Conservation (phyloP, 2,329 filamentous ascomycete species). For the Nigrospora oryzae region DNA sequence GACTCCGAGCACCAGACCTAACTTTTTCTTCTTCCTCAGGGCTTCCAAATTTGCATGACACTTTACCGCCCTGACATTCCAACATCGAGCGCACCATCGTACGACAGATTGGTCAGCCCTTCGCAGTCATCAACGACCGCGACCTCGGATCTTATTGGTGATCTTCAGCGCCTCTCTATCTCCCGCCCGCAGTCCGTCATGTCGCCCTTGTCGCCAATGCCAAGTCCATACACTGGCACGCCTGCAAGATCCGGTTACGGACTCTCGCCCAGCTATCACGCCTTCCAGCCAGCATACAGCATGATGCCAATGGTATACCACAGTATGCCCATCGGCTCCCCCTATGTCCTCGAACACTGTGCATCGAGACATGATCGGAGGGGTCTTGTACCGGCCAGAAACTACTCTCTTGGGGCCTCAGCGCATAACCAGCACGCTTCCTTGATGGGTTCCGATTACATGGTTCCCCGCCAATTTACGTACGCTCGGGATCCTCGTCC, state of each 20-base stretch:
- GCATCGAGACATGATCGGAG: conserved; percentile 17
- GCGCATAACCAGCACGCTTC: conserved; percentile 2
- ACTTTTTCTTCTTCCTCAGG: conserved; percentile 8
- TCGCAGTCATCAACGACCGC: conserved; percentile 10
- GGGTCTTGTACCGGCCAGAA: conserved; percentile 14
- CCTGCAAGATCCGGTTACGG: background rate
- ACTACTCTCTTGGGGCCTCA: conserved; percentile 12
- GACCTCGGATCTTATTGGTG: conserved; percentile 12
- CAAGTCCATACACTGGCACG: background rate
- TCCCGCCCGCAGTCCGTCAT: conserved; percentile 13
- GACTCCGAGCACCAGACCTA: no score
- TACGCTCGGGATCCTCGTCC: conserved; percentile 17
- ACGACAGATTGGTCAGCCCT: conserved; percentile 10
- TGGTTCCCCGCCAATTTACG: conserved; percentile 28
- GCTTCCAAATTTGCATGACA: conserved; percentile 17
- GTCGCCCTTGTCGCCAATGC: background rate
- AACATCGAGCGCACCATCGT: conserved; percentile 8
- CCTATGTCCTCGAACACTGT: conserved; percentile 24
- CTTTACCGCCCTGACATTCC: conserved; percentile 20
- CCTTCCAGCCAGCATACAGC: conserved; percentile 17
- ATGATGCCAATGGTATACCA: conserved; percentile 28
- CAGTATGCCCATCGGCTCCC: conserved; percentile 19
- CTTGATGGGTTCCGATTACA: conserved; percentile 23
- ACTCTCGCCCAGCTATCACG: no score
- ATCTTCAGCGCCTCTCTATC: conserved; percentile 17